These are phyloP conservation scores for Trichoderma endophyticum DNA, from an alignment of 2,329 filamentous ascomycete genomes.

Conservation along the genomic window DNA sequence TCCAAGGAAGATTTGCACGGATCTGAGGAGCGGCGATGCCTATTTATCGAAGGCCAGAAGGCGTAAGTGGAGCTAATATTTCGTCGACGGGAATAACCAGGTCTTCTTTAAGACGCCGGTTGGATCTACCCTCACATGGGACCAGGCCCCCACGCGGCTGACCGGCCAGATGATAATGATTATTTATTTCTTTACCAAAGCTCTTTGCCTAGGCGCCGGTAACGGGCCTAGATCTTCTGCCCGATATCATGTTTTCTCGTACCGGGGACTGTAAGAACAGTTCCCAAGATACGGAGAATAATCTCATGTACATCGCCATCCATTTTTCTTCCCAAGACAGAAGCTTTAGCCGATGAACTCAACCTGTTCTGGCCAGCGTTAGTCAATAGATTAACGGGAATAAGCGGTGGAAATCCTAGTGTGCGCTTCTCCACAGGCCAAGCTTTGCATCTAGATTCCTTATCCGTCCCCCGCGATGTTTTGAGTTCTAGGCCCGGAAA, in stretches of 20 bases:
- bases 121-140: background rate
- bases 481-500: background rate
- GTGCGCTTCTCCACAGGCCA: background rate
- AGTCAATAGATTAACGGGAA: conserved; percentile 12
- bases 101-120: background rate
- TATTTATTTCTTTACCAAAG: background rate
- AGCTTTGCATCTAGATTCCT: conserved; percentile 10
- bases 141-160: conserved; percentile 9
- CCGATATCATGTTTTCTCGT: background rate
- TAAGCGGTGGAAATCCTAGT: conserved; percentile 2
- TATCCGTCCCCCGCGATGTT: background rate
- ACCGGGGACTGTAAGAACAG: background rate
- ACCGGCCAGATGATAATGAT: background rate
- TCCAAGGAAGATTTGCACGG: background rate
- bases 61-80: conserved; percentile 8
- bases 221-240: background rate
- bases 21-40: background rate
- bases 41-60: background rate
- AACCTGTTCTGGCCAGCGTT: background rate
- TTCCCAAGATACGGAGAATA: background rate
- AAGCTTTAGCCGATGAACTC: background rate
- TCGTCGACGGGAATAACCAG: conserved; percentile 14
- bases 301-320: background rate
- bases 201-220: background rate
- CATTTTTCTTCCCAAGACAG: background rate